Percentiles rank a stretch among this genome's conserved stretches.
These are phyloP conservation scores for Collybiopsis luxurians DNA, from an alignment of 768 basidiomycete species.

Conservation along the genomic window DNA sequence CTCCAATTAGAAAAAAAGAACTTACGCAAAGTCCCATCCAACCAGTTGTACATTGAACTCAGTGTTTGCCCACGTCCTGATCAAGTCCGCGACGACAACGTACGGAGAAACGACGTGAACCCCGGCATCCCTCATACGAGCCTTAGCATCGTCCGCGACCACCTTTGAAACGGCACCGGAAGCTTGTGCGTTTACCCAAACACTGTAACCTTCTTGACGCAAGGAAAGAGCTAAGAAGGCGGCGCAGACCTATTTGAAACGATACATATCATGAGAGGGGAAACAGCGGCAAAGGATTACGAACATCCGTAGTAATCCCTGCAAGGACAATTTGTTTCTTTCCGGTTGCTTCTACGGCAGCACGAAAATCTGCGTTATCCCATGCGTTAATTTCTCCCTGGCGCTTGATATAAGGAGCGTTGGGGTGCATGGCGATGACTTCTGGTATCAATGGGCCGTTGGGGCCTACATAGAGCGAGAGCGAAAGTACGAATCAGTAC, in stretches of 20 bases:
- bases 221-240: slow-evolving; percentile 47
- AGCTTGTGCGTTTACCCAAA: slow-evolving; percentile 46
- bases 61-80: slow-evolving; percentile 50
- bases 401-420: slow-evolving; percentile 42
- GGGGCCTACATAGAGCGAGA: slow-evolving; percentile 31
- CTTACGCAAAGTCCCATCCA: background rate
- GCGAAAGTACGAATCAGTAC: background rate
- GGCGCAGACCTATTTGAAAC: slow-evolving; percentile 41
- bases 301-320: slow-evolving; percentile 47
- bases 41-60: slow-evolving; percentile 40
- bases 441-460: slow-evolving; percentile 47
- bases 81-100: slow-evolving; percentile 40
- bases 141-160: slow-evolving; percentile 43
- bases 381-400: slow-evolving; percentile 51
- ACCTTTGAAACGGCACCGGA: slow-evolving; percentile 38
- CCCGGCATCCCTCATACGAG: slow-evolving; percentile 45
- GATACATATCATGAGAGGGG: background rate
- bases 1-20: background rate
- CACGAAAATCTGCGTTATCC: slow-evolving; percentile 47
- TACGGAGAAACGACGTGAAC: slow-evolving; percentile 45
- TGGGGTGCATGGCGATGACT: slow-evolving; percentile 42
- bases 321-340: slow-evolving; percentile 48
- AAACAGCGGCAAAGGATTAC: slow-evolving; percentile 9
- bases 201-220: slow-evolving; percentile 40
- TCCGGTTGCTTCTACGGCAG: slow-evolving; percentile 43